Percentiles rank a stretch among this genome's conserved stretches.
phyloP scores from a whole-genome alignment of 2,329 filamentous ascomycete genomes.

The Cytospora mali region DNA sequence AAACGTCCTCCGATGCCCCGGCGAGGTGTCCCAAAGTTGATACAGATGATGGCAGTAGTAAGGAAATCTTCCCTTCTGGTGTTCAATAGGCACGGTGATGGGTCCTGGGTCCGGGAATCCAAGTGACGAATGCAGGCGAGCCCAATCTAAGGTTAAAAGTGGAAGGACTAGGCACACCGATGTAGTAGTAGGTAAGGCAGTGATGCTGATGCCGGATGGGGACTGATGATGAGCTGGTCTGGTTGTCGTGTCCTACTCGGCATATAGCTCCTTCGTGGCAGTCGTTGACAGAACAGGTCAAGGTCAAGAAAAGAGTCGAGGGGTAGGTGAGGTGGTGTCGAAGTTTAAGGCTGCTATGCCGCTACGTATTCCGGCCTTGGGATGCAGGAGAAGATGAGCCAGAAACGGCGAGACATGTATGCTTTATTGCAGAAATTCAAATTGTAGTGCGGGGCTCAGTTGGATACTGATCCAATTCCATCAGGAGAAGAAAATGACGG shows the following conservation, averaged over 20 bases:
- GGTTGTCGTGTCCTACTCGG: slow-evolving; percentile 16
- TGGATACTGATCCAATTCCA: slow-evolving; percentile 29
- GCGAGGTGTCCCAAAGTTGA: slow-evolving; percentile 22
- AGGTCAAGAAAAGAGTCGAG: slow-evolving; percentile 29
- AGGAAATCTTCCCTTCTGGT: slow-evolving; percentile 23
- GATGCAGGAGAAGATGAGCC: slow-evolving; percentile 54
- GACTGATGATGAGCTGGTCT: slow-evolving; percentile 1
- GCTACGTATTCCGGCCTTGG: slow-evolving; percentile 50
- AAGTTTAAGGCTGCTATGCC: slow-evolving; percentile 42
- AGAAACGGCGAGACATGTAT: slow-evolving; percentile 64
- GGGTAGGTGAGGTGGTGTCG: slow-evolving; percentile 40
- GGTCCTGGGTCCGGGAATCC: slow-evolving; percentile 38
- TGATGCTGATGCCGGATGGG: slow-evolving; percentile 31
- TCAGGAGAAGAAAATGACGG: slow-evolving; percentile 41
- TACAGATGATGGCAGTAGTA: slow-evolving; percentile 30
- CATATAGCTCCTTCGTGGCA: slow-evolving; percentile 20
- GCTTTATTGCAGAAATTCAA: slow-evolving; percentile 63
- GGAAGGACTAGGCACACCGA: slow-evolving; percentile 29
- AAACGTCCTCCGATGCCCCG: slow-evolving; percentile 28
- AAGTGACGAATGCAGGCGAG: slow-evolving; percentile 55
- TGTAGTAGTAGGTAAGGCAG: slow-evolving; percentile 36
- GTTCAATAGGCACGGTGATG: slow-evolving; percentile 36
- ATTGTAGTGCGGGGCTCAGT: slow-evolving; percentile 51
- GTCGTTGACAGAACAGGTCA: slow-evolving; percentile 29
- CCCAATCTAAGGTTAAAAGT: slow-evolving; percentile 51